These are phyloP conservation scores for Leccinum incarnatum DNA, from an alignment of 768 basidiomycete genomes.

Conservation along the genomic window DNA sequence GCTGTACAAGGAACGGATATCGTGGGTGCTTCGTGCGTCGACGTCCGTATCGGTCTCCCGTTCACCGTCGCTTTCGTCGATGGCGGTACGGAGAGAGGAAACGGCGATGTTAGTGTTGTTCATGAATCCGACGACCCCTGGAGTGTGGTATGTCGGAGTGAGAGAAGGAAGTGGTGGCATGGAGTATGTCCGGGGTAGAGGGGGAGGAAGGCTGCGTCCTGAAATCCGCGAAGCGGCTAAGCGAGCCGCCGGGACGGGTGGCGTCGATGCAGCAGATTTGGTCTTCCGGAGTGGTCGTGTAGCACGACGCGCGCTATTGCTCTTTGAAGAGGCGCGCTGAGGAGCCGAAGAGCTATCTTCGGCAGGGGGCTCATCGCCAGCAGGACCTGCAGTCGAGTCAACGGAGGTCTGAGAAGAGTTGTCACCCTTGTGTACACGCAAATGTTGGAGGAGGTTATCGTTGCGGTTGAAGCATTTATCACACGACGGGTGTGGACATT, in stretches of 20 bases:
- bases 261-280: conserved; percentile 36
- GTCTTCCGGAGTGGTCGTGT: conserved; percentile 34
- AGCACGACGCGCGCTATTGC: conserved; percentile 22
- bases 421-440: conserved; percentile 61
- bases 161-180: conserved; percentile 33
- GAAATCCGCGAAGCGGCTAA: conserved; percentile 32
- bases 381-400: conserved; percentile 26
- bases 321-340: conserved; percentile 27
- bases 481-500: conserved; percentile 65
- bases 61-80: conserved; percentile 35
- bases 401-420: conserved; percentile 34
- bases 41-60: conserved; percentile 33
- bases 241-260: conserved; percentile 33
- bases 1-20: conserved; percentile 32
- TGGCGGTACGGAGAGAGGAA: conserved; percentile 34
- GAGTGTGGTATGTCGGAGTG: conserved; percentile 26
- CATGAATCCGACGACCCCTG: conserved; percentile 30
- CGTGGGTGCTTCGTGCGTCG: conserved; percentile 26
- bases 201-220: conserved; percentile 29
- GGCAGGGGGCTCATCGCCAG: conserved; percentile 23
- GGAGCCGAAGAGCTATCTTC: conserved; percentile 22
- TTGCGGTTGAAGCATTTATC: conserved; percentile 75
- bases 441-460: conserved; percentile 78
- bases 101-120: conserved; percentile 36
- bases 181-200: conserved; percentile 34